Evolutionary conservation across 805 yeast genomes (phyloP).

Genomic region (Kluyveromyces lactis): DNA sequence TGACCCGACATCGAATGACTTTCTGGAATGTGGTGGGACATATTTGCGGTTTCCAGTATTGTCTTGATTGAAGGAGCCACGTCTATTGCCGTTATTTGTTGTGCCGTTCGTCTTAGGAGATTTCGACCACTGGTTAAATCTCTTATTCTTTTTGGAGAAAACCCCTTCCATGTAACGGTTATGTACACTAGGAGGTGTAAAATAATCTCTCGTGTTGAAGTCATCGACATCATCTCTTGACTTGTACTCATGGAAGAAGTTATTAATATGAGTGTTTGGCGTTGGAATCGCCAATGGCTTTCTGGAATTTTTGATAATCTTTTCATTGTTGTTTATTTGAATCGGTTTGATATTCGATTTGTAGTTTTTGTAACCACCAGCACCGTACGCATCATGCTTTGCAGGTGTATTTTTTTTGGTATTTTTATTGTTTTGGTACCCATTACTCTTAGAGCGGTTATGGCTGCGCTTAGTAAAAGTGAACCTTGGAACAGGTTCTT

Average conservation of each 20-base stretch:
- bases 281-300: slow-evolving; percentile 63
- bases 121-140: slow-evolving; percentile 16
- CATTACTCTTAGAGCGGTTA: slow-evolving; percentile 10
- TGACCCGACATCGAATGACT: slow-evolving; percentile 10
- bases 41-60: slow-evolving; percentile 33
- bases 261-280: slow-evolving; percentile 37
- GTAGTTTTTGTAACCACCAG: slow-evolving; percentile 9
- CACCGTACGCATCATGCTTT: not conserved
- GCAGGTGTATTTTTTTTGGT: slow-evolving; percentile 7
- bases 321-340: slow-evolving; percentile 20
- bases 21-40: slow-evolving; percentile 62
- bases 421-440: slow-evolving; percentile 10
- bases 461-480: slow-evolving; percentile 24
- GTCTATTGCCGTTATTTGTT: slow-evolving; percentile 10
- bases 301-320: slow-evolving; percentile 32
- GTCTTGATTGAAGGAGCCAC: slow-evolving; percentile 10
- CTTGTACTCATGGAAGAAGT: slow-evolving; percentile 32
- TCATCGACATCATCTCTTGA: slow-evolving; percentile 15
- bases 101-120: slow-evolving; percentile 20
- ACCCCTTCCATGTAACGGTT: slow-evolving; percentile 62
- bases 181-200: slow-evolving; percentile 70
- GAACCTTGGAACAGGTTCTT: slow-evolving; percentile 24
- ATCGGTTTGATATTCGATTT: slow-evolving; percentile 14
- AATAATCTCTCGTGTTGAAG: slow-evolving; percentile 62
- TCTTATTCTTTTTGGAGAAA: slow-evolving; percentile 34